Evolutionary conservation across 352 stramenopile species (phyloP), one percentile per base, ranked within the genome.

Genomic region (Saprolegnia diclina): DNA sequence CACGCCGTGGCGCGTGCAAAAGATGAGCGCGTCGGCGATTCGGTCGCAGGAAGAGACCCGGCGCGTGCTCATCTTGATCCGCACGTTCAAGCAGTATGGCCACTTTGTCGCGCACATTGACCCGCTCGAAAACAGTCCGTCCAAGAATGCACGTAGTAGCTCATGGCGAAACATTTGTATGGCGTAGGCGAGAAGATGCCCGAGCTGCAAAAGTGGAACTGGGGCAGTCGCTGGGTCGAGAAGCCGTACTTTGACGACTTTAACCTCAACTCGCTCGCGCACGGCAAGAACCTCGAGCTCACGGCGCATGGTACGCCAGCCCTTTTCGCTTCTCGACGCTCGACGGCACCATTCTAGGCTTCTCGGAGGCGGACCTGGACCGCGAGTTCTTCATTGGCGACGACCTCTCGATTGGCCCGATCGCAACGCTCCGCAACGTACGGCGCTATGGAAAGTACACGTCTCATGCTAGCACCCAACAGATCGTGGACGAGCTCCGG

Each of bases 361-460:
- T 98, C 77, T 95, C 83, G 18, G 74, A 79, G 16, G 85, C 72
- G 24, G 94, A 98, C 64, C 77, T 97, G 54, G 90, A 98, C 71
- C 83, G 88, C 32, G 85, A 91, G 73, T 95, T 98, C 63, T 96
- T 97, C 73, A 93, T 98, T 44, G 87, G 88, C 50, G 85, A 96
- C 53, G 81, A 97, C 65, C 74, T 90, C 14, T 84, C 82, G 21
- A 94, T 93, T 72, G 87, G 87, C 0, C 87, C 87, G 37, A 82
- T 94, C 3, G 83, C 83, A 9, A 92, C 83, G 46, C 75, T 95
- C 9, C 75, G 81, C 63, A 74, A 89, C 72, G 82, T 89, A 52
- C 35, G 52, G 57, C 7, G 42, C 3, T 32, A 11, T 32, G 18
- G 13, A 67, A 5, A 1, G 21, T 6, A 11, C 37, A 69, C 18